Evolutionary conservation across 306 rosid genomes (phyloP).

Genomic region (Carpinus fangiana): DNA sequence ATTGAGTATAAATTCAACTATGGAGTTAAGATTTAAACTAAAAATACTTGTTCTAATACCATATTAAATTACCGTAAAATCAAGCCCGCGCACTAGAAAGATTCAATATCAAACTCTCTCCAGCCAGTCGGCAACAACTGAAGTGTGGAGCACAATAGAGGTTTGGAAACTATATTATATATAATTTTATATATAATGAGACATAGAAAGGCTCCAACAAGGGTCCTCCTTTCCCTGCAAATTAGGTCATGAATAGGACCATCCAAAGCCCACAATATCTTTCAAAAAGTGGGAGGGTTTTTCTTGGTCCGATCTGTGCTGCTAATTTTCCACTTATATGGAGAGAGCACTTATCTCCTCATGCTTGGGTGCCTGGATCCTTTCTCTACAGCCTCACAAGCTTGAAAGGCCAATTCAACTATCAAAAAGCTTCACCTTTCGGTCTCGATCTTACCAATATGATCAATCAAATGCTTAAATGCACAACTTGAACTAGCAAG

Average conservation of each 20-base stretch:
- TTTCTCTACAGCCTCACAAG: constrained; percentile 22
- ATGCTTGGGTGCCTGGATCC: not conserved
- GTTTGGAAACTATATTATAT: not conserved
- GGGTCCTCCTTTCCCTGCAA: not conserved
- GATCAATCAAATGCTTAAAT: not conserved
- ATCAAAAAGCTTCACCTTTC: constrained; percentile 11
- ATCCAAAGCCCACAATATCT: constrained; percentile 6
- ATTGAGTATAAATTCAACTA: too few relatives aligned
- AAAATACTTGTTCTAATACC: too few relatives aligned
- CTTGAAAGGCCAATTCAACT: constrained; percentile 37
- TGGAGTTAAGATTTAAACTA: too few relatives aligned
- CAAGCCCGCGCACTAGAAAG: not conserved
- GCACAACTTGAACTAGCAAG: not conserved
- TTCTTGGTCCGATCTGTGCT: not conserved
- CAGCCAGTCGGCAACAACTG: constrained; percentile 6
- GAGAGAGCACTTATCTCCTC: constrained; percentile 36
- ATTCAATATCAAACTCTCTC: not conserved
- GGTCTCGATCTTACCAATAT: not conserved
- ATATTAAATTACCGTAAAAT: too few relatives aligned
- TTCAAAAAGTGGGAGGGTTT: not conserved
- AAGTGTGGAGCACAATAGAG: constrained; percentile 34
- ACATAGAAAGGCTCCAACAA: not conserved
- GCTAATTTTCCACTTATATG: constrained; percentile 13
- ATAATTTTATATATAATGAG: too few relatives aligned
- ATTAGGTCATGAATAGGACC: constrained; percentile 37